Percentiles rank a stretch among this genome's conserved stretches.
Evolutionary conservation across 257 asterid genomes (phyloP).

Genomic region (Nicotiana obtusifolia): DNA sequence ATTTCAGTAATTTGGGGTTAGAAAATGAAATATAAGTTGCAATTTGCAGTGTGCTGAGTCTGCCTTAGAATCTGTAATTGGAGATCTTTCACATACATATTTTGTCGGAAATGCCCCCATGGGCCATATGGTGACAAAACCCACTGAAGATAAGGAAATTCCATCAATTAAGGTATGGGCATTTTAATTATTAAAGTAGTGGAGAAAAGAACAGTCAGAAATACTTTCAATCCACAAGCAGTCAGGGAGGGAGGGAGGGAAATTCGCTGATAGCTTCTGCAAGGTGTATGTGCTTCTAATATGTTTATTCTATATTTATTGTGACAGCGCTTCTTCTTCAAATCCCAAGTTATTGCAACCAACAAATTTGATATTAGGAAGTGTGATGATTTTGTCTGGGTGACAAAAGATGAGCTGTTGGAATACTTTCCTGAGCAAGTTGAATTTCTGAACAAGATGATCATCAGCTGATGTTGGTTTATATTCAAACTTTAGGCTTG

Average conservation of each 20-base stretch:
- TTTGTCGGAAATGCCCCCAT: constrained; percentile 94
- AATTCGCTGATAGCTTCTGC: not conserved
- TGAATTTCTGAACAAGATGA: constrained; percentile 52
- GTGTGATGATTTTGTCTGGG: constrained; percentile 85
- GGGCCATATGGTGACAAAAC: constrained; percentile 52
- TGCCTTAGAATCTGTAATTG: constrained; percentile 73
- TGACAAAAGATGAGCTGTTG: constrained; percentile 59
- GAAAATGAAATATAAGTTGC: constrained; percentile 7
- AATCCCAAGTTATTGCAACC: constrained; percentile 81
- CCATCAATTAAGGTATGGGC: constrained; percentile 47
- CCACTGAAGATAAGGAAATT: constrained; percentile 28
- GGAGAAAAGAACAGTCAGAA: not conserved
- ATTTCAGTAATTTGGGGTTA: not conserved
- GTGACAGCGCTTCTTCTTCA: constrained; percentile 82
- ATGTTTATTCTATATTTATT: not conserved
- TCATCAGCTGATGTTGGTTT: constrained; percentile 41
- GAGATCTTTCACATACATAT: constrained; percentile 71
- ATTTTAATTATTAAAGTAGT: not conserved
- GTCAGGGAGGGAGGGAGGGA: not conserved
- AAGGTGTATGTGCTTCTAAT: not conserved
- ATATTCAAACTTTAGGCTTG: not conserved
- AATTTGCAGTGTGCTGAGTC: constrained; percentile 84
- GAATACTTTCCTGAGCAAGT: constrained; percentile 81
- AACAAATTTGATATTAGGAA: constrained; percentile 42
- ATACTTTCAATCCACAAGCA: not conserved